Evolutionary conservation across 1,284 basidiomycete genomes (phyloP), one percentile per base, ranked within the genome.

Genomic region (Heterobasidion occidentale): DNA sequence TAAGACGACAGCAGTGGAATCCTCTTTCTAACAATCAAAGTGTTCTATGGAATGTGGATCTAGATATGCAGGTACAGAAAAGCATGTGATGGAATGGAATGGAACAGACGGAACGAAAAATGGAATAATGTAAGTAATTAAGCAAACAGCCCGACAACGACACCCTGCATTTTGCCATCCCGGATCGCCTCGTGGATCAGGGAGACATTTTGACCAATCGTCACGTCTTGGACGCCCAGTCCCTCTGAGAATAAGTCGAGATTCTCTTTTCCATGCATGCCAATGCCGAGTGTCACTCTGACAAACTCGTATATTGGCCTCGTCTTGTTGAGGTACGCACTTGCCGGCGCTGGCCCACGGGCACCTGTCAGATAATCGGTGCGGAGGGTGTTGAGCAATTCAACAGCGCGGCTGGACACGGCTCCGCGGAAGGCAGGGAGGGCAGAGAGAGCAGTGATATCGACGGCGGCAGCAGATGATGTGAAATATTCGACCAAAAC

Each of bases 231-330:
- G 20, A 76, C 71, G 9, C 81, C 80, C n/a, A 80, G 71, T 7
- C 83, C 83, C 51, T 77, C 74, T 36, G 67, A 72, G 64, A 87
- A 88, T 46, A 71, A 65, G 35, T 71, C 70, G 60, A 78, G 68
- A 66, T 92, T 92, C 64, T 88, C 86, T 17, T 72, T 67, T 6
- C 90, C 89, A 61, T 90, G 84, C 83, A 91, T 92, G 59, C 72
- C 74, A 42, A 92, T 74, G 3, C 84, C 84, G 20, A 92, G 74
- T 19, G 74, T 77, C 46, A 79, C 64, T 33, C 90, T 77, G 17
- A 92, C 77, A 63, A 81, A 92, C 65, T 85, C 80, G 67, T 92
- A 92, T 56, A 92, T 65, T 3, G 76, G 68, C 48, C 78, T 77
- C 3, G 88, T 89, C 60, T 79, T 79, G 45, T 81, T 82, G 53